These are phyloP conservation scores for Kodamaea neixiangensis DNA, from an alignment of 805 yeast species.

Conservation along the genomic window DNA sequence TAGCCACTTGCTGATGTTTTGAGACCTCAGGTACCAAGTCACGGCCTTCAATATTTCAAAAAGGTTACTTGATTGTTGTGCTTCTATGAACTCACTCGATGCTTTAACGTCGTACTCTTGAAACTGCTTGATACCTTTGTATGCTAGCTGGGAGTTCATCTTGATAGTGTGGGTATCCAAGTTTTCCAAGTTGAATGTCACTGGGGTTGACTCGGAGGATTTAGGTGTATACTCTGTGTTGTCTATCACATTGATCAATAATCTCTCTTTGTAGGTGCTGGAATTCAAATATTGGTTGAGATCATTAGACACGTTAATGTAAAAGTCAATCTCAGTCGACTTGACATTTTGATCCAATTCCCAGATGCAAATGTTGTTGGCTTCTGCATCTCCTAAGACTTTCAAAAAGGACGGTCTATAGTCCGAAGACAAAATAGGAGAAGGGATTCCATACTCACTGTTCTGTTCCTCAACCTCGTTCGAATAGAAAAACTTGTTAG, in stretches of 20 bases:
- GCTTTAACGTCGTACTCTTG: slow-evolving; percentile 33
- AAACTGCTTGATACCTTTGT: slow-evolving; percentile 32
- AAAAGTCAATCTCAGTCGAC: slow-evolving; percentile 1
- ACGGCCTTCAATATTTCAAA: slow-evolving; percentile 34
- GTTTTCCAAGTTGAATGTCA: slow-evolving; percentile 21
- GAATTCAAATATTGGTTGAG: slow-evolving; percentile 2
- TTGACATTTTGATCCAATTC: slow-evolving; percentile 1
- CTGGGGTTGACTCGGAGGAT: slow-evolving; percentile 31
- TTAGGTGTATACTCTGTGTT: slow-evolving; percentile 39
- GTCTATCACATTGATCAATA: slow-evolving; percentile 38
- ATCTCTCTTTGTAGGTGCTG: slow-evolving; percentile 13
- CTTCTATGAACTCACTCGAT: slow-evolving; percentile 29
- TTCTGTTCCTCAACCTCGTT: neutral
- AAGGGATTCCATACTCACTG: slow-evolving; percentile 19
- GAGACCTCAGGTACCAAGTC: slow-evolving; percentile 29
- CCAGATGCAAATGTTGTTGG: slow-evolving; percentile 5
- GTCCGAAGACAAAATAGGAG: slow-evolving; percentile 32
- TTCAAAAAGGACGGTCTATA: slow-evolving; percentile 24
- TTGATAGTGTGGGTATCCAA: slow-evolving; percentile 28
- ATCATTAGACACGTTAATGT: slow-evolving; percentile 10
- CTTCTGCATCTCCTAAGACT: slow-evolving; percentile 1
- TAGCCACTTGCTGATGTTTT: slow-evolving; percentile 25
- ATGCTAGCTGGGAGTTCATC: slow-evolving; percentile 29
- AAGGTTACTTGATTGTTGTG: slow-evolving; percentile 36
- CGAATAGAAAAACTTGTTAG: slow-evolving; percentile 22